Evolutionary conservation across 306 rosid genomes (phyloP).

Genomic region (Senna tora): DNA sequence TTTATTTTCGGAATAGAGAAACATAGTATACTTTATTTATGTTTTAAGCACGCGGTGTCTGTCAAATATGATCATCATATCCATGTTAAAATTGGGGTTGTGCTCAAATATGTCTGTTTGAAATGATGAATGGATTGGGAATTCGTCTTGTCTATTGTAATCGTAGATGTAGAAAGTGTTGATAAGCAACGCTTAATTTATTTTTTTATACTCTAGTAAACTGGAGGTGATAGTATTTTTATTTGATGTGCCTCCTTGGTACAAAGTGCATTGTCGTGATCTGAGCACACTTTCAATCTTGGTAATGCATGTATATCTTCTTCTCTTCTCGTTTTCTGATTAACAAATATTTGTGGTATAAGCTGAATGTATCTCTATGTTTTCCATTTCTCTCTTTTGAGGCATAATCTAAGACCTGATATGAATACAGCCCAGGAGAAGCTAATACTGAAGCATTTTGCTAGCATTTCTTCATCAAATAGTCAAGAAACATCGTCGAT

Average conservation of each 20-base stretch:
- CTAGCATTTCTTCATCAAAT: conserved; percentile 76
- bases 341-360: neutral
- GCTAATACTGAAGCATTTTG: conserved; percentile 54
- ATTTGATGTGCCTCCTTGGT: conserved; percentile 22
- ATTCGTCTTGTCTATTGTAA: neutral
- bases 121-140: conserved; percentile 2
- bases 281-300: neutral
- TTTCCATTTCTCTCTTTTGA: conserved; percentile 12
- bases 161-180: neutral
- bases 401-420: conserved; percentile 27
- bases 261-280: neutral
- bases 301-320: conserved; percentile 7
- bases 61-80: conserved; percentile 23
- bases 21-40: neutral
- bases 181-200: neutral
- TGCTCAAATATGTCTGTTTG: neutral
- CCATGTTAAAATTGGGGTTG: neutral
- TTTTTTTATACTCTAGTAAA: neutral
- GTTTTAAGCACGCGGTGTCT: neutral
- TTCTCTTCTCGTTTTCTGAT: neutral
- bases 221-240: conserved; percentile 12
- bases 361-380: conserved; percentile 19
- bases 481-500: conserved; percentile 66
- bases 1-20: neutral
- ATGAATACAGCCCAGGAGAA: conserved; percentile 53